Evolutionary conservation across 768 basidiomycete species (phyloP).

Genomic region (Rhodosporidiobolus sp.): DNA sequence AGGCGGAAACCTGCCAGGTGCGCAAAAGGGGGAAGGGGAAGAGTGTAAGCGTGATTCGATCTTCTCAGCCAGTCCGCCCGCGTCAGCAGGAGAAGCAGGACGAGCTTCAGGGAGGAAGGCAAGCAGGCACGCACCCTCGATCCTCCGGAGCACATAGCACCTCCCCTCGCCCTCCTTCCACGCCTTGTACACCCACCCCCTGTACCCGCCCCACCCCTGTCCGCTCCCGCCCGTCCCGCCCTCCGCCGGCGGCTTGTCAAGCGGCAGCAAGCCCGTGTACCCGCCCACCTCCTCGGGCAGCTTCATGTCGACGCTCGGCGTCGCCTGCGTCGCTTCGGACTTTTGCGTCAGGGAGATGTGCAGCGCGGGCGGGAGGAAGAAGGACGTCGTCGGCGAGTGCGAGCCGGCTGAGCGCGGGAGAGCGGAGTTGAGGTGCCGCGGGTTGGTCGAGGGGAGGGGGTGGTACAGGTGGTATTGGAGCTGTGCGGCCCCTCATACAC

Average conservation of each 20-base stretch:
- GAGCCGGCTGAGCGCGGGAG: constrained; percentile 39
- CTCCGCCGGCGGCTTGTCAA: constrained; percentile 54
- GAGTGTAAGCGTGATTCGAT: not conserved
- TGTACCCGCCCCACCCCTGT: constrained; percentile 57
- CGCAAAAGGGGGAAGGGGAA: not conserved
- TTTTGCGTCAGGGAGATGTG: constrained; percentile 53
- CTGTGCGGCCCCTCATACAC: constrained; percentile 51
- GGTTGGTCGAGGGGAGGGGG: constrained; percentile 60
- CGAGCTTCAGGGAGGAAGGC: not conserved
- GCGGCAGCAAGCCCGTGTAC: constrained; percentile 79
- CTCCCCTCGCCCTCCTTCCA: constrained; percentile 70
- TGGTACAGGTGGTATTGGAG: constrained; percentile 92
- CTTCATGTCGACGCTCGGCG: constrained; percentile 52
- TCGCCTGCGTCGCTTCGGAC: constrained; percentile 46
- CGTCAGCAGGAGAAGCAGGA: not conserved
- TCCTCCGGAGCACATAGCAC: constrained; percentile 71
- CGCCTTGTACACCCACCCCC: constrained; percentile 79
- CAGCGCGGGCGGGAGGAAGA: constrained; percentile 80
- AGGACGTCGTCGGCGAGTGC: constrained; percentile 50
- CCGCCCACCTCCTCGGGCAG: constrained; percentile 85
- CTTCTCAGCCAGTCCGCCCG: no score
- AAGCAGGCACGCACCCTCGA: constrained; percentile 67
- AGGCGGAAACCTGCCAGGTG: constrained; percentile 69
- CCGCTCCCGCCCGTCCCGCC: not conserved
- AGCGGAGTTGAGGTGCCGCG: constrained; percentile 51